These are phyloP conservation scores for Trametes villosa DNA, from an alignment of 768 basidiomycete species.

Conservation along the genomic window DNA sequence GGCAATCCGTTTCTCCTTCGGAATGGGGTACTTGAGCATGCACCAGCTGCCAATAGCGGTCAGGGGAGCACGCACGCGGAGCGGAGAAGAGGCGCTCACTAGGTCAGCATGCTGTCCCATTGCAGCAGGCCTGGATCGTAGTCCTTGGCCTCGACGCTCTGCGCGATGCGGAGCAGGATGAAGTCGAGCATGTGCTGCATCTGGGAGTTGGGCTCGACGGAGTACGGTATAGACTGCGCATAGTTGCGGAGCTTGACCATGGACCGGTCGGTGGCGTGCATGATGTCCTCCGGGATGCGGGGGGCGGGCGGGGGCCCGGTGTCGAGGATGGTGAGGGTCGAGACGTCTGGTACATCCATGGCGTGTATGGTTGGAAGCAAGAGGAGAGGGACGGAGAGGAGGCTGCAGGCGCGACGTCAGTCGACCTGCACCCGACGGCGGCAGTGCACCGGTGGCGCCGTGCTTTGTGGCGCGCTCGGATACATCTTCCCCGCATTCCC, in stretches of 20 bases:
- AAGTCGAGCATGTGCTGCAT: conserved; percentile 80
- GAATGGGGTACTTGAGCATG: conserved; percentile 86
- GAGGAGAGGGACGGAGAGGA: conserved; percentile 30
- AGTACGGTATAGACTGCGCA: conserved; percentile 72
- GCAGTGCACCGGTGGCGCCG: conserved; percentile 17
- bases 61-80: conserved; percentile 12
- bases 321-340: conserved; percentile 49
- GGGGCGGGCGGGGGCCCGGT: conserved; percentile 32
- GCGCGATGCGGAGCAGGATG: conserved; percentile 66
- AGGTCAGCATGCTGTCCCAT: conserved; percentile 77
- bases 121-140: conserved; percentile 80
- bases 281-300: conserved; percentile 37
- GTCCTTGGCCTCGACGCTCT: conserved; percentile 79
- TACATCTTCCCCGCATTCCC: background rate
- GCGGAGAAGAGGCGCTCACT: conserved; percentile 50
- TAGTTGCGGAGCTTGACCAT: conserved; percentile 65
- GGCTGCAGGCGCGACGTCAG: conserved; percentile 22
- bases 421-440: conserved; percentile 9
- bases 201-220: conserved; percentile 73
- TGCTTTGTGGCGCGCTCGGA: conserved; percentile 7
- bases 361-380: conserved; percentile 34
- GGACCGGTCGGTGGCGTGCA: conserved; percentile 47
- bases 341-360: conserved; percentile 53
- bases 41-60: conserved; percentile 59
- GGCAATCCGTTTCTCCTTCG: conserved; percentile 72